Evolutionary conservation across 1,139 yeast genomes (phyloP).

Genomic region (Pichia terricola): DNA sequence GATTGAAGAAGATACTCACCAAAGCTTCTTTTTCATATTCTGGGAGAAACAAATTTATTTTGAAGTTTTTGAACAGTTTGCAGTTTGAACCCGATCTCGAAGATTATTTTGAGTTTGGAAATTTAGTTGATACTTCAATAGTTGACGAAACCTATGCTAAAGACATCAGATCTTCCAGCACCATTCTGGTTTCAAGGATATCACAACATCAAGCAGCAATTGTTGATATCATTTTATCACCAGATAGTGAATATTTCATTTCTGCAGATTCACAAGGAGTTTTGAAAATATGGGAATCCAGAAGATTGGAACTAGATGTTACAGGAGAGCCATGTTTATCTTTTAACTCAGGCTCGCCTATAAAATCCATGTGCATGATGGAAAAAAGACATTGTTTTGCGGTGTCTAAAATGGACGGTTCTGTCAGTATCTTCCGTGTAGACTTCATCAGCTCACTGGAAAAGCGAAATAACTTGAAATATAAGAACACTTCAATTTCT

Average conservation of each 20-base stretch:
- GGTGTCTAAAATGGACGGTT: slow-evolving; percentile 60
- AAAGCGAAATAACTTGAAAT: neutral
- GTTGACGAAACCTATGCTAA: neutral
- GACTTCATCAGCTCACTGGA: slow-evolving; percentile 30
- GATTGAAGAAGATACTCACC: slow-evolving; percentile 18
- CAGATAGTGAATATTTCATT: slow-evolving; percentile 58
- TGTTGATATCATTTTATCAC: slow-evolving; percentile 47
- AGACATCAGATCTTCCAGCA: neutral
- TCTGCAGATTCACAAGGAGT: slow-evolving; percentile 72
- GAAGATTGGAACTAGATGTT: slow-evolving; percentile 55
- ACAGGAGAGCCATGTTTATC: slow-evolving; percentile 48
- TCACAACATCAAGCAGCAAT: slow-evolving; percentile 46
- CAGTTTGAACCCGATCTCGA: slow-evolving; percentile 47
- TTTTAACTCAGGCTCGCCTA: slow-evolving; percentile 37
- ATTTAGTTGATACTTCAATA: neutral
- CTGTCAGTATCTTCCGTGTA: slow-evolving; percentile 46
- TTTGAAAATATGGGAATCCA: slow-evolving; percentile 70
- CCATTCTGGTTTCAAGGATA: slow-evolving; percentile 45
- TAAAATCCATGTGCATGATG: slow-evolving; percentile 44
- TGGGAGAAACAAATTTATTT: slow-evolving; percentile 59
- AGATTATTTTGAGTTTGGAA: slow-evolving; percentile 66
- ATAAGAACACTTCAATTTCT: slow-evolving; percentile 20
- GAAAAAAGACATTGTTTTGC: slow-evolving; percentile 57
- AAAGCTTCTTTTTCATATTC: slow-evolving; percentile 44
- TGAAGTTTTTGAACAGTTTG: slow-evolving; percentile 44